phyloP scores from a whole-genome alignment of 177 flowering plant genomes.

The Vitis hybrid region DNA sequence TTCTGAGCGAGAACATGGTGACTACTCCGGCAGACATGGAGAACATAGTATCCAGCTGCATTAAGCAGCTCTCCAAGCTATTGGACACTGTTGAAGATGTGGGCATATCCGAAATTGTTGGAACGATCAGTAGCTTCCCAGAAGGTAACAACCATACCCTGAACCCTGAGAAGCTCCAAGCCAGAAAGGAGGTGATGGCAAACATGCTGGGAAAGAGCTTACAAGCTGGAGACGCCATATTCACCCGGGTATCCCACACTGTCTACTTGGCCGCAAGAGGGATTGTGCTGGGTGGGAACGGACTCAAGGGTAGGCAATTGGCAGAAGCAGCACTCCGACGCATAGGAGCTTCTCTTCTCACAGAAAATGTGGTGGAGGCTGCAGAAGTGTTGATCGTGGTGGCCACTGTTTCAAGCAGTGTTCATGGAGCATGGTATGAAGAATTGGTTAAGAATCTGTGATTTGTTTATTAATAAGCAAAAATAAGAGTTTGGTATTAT shows the following conservation, averaged over 20 bases:
- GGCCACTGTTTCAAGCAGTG: constrained; percentile 32
- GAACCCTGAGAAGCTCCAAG: constrained; percentile 16
- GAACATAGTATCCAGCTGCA: constrained; percentile 18
- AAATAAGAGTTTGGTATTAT: too few relatives aligned
- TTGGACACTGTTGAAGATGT: constrained; percentile 42
- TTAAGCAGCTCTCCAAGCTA: constrained; percentile 27
- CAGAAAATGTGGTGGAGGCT: constrained; percentile 31
- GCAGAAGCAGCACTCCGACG: constrained; percentile 43
- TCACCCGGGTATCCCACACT: constrained; percentile 35
- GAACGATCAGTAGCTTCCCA: constrained; percentile 21
- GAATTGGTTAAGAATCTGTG: constrained; percentile 18
- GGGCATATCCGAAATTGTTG: constrained; percentile 49
- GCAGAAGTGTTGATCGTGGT: constrained; percentile 38
- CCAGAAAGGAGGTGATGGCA: constrained; percentile 41
- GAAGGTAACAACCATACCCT: constrained; percentile 6
- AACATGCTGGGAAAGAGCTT: constrained; percentile 53
- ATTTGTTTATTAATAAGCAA: not conserved
- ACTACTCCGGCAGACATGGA: constrained; percentile 31
- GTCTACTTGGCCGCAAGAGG: constrained; percentile 52
- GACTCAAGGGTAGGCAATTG: constrained; percentile 33
- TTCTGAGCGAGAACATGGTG: constrained; percentile 36
- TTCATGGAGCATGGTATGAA: constrained; percentile 63
- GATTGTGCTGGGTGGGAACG: constrained; percentile 44
- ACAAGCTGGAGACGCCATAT: constrained; percentile 47
- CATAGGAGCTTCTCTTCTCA: constrained; percentile 43